Percentiles rank a stretch among this genome's conserved stretches.
These are phyloP conservation scores for Globomyces sp. DNA, from an alignment of 371 early-diverging fungal species.

Conservation along the genomic window DNA sequence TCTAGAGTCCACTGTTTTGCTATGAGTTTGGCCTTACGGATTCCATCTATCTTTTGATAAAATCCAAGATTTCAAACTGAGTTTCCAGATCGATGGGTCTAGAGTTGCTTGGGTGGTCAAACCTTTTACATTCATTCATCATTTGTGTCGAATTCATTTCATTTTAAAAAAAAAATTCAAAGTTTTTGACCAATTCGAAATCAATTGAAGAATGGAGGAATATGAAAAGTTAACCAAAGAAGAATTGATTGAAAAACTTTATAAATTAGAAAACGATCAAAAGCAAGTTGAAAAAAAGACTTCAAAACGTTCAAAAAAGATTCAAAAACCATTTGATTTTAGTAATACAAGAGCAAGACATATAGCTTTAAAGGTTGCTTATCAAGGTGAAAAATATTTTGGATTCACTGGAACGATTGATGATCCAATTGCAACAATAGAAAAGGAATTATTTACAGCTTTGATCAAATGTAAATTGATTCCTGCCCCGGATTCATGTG, in stretches of 20 bases:
- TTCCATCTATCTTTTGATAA: no score
- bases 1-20: no score
- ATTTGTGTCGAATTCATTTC: no score
- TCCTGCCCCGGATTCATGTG: slow-evolving; percentile 33
- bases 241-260: neutral
- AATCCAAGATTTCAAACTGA: no score
- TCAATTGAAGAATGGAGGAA: no score
- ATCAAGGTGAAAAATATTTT: slow-evolving; percentile 89
- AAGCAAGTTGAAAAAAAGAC: slow-evolving; percentile 13
- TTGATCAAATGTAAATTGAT: slow-evolving; percentile 72
- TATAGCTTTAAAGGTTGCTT: slow-evolving; percentile 85
- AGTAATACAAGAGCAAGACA: slow-evolving; percentile 68
- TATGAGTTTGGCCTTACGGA: no score
- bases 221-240: neutral
- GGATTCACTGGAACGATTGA: slow-evolving; percentile 72
- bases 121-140: no score
- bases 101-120: no score
- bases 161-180: no score
- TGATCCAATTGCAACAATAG: slow-evolving; percentile 69
- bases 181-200: no score
- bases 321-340: slow-evolving; percentile 66
- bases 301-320: neutral
- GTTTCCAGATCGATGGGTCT: no score
- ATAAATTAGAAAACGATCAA: slow-evolving; percentile 5
- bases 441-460: slow-evolving; percentile 79